Conservation (phyloP, 129 eudicot species). For the Deinandra increscens region DNA sequence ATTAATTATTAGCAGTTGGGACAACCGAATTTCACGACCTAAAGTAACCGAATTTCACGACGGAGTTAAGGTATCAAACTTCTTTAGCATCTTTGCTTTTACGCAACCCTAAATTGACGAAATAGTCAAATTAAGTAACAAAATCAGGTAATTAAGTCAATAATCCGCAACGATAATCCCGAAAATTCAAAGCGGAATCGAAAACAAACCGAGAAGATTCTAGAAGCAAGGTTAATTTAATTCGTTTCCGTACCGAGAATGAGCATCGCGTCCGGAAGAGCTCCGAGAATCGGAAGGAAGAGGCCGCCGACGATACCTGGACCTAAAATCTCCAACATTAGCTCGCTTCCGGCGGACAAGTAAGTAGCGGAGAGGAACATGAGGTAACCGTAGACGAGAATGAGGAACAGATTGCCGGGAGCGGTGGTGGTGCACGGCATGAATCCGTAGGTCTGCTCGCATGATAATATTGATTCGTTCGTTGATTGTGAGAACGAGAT, state of each 20-base stretch:
- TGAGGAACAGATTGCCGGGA: constrained; percentile 51
- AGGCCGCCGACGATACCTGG: constrained; percentile 85
- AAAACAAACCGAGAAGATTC: background rate
- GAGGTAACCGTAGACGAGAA: constrained; percentile 64
- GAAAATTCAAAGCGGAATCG: no score
- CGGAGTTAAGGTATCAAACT: background rate
- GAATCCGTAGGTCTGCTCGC: constrained; percentile 73
- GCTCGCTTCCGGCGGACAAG: constrained; percentile 65
- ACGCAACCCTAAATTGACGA: background rate
- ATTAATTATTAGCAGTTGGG: background rate
- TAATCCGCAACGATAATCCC: background rate
- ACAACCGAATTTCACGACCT: constrained; percentile 14
- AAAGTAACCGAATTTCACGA: constrained; percentile 7
- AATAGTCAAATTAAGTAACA: background rate
- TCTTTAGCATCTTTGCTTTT: background rate
- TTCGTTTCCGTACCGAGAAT: constrained; percentile 54
- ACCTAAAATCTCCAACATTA: constrained; percentile 71
- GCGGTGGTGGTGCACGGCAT: constrained; percentile 70
- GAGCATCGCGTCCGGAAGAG: constrained; percentile 88
- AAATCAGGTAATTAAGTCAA: background rate
- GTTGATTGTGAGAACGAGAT: constrained; percentile 11
- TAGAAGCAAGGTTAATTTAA: background rate
- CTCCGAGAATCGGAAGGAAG: constrained; percentile 74
- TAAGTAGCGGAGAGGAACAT: constrained; percentile 74
- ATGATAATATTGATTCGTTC: constrained; percentile 28